phyloP scores from a whole-genome alignment of 140 eudicot genomes.

The Erigeron philadelphicus region DNA sequence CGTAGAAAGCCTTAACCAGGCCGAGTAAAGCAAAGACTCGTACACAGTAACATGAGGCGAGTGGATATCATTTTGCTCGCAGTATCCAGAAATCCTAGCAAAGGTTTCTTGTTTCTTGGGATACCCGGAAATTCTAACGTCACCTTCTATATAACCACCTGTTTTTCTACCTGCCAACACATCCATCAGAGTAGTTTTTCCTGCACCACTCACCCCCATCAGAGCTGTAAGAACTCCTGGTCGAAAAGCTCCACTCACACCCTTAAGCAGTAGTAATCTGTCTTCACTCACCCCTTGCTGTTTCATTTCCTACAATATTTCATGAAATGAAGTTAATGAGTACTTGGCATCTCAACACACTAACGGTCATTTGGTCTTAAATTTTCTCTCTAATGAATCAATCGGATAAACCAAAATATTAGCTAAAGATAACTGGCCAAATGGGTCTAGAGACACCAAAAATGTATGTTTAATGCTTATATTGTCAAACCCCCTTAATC shows the following conservation, averaged over 20 bases:
- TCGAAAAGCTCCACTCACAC: constrained; percentile 66
- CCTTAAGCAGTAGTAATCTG: constrained; percentile 45
- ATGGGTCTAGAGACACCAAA: neutral
- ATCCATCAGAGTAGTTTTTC: constrained; percentile 40
- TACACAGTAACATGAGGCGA: constrained; percentile 41
- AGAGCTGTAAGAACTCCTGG: constrained; percentile 73
- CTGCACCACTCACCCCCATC: constrained; percentile 70
- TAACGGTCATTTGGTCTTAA: neutral
- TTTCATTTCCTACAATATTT: constrained; percentile 51
- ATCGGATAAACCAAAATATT: neutral
- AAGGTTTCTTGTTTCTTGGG: constrained; percentile 40
- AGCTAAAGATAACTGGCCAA: neutral
- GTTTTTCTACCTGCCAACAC: constrained; percentile 41
- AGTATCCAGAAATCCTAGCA: constrained; percentile 41
- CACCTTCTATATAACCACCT: constrained; percentile 41
- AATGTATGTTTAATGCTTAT: too few relatives aligned
- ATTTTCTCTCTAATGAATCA: neutral
- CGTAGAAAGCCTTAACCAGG: constrained; percentile 42
- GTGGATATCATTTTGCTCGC: constrained; percentile 44
- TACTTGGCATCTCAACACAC: neutral
- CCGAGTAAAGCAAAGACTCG: constrained; percentile 40
- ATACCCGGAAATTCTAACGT: constrained; percentile 35
- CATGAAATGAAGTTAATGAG: neutral
- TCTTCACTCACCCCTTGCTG: constrained; percentile 55
- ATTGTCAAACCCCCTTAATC: too few relatives aligned